Conservation (phyloP, 2,329 filamentous ascomycete species). For the Colletotrichum tropicale region DNA sequence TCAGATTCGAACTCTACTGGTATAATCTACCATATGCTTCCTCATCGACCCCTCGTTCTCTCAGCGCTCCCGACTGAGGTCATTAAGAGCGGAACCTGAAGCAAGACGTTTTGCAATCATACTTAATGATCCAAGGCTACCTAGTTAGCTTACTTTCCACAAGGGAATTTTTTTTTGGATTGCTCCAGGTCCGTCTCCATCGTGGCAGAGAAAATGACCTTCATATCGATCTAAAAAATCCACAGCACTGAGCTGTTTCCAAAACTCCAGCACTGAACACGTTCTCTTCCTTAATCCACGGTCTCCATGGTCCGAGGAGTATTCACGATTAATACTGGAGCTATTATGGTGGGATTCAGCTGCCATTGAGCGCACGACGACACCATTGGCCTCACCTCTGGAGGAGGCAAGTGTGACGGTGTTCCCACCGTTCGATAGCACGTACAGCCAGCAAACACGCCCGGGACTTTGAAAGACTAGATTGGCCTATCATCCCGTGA, state of each 20-base stretch:
- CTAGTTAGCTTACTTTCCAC: background rate
- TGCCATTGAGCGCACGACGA: background rate
- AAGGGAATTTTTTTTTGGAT: accelerated
- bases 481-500: background rate
- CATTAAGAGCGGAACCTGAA: too few relatives aligned
- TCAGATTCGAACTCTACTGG: background rate
- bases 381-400: background rate
- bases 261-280: background rate
- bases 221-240: background rate
- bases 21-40: background rate
- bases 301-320: background rate
- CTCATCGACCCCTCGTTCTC: background rate
- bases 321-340: accelerated
- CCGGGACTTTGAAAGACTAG: too few relatives aligned
- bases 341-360: accelerated
- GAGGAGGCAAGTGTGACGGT: accelerated
- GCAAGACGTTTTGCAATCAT: background rate
- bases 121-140: background rate
- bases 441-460: background rate
- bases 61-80: background rate
- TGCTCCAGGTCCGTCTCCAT: accelerated
- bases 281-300: background rate
- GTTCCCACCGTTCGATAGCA: accelerated
- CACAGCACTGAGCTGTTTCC: too few relatives aligned
- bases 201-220: background rate